Evolutionary conservation across 352 stramenopile species (phyloP), one percentile per base, ranked within the genome.

Genomic region (Phytophthora cryptogea): DNA sequence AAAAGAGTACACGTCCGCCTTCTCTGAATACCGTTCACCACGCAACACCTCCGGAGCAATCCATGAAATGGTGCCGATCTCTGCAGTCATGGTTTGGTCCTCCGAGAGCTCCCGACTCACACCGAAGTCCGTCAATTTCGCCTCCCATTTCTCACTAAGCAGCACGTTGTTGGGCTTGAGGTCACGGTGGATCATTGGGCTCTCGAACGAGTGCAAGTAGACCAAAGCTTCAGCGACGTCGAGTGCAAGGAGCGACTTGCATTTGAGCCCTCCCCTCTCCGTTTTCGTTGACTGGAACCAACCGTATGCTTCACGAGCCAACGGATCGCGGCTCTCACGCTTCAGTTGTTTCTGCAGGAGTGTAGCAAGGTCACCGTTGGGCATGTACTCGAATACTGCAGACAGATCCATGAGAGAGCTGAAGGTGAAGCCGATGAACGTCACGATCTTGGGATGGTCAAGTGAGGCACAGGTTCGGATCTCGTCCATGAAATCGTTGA

Each of bases 1-100:
- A 51, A 89, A 89, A 16, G 76, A 86, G 63, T 90, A 94, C 11
- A 94, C 68, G 41, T 94, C 84, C 14, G 81, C 75, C 52, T 86
- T 86, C 56, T 88, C 74, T 2, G 72, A 86, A 53, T 86, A 92
- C 27, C 66, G 54, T 53, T 88, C 66, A 17, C 77, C 77, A 11
- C 74, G 54, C 11, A 94, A 44, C 30, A 92, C 80, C 54, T 94
- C 84, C 3, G 84, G 84, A 2, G 83, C 83, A 26, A 83, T 87
- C 79, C 80, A 92, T 1, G 63, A 80, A 5, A 76, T 67, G 0
- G 76, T 92, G 8, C 81, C 81, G 32, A 78, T 79, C 49, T 86
- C 76, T 1, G 76, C 73, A 8, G 76, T 80, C 68, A 79, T 83
- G 0, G 70, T 78, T 8, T 61, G 64, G 41, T 58, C 72, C 42